Base-by-base conservation (phyloP, 106 monocot species). In the Acorus gramineus region DNA sequence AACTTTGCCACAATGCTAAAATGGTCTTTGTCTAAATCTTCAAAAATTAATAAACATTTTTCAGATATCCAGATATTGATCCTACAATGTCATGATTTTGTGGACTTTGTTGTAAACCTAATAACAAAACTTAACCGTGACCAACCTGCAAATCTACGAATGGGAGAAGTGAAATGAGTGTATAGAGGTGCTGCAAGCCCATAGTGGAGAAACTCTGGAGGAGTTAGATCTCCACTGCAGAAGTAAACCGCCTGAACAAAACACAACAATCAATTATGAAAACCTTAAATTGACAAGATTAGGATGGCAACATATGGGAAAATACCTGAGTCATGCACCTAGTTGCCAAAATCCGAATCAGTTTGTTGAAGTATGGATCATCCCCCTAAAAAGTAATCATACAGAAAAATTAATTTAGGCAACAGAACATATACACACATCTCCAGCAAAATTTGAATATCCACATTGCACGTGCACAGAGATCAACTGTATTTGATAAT, bases 301-400 rank as follows among this genome's bases (percentile, higher is more conserved):
- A 28, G 28, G 28, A 28, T 28, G 28, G 28, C 28, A 28, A 28
- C 28, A 28, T 28, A 28, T 28, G 28, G 28, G 28, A 47, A 50
- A 9, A 59, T 58, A 98, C 96, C 81, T 98, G 96, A 60, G 96
- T 88, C 96, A 98, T 98, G 83, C 96, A 98, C 75, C 96, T 85
- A 57, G 96, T 98, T 46, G 91, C 87, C 71, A 98, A 60, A 81
- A 98, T 98, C 66, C 96, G 76, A 61, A 98, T 85, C 61, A 98
- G 68, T 69, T 90, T 98, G 59, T 98, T 98, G 56, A 98, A 98
- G 68, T 98, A 98, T 49, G 91, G 96, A 78, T 98, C 96, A 73
- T 87, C 83, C 60, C 85, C 76, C 96, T 96, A 79, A 59, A 60
- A 6, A 50, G 46, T 67, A 72, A 4, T 65, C 10, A 66, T 56